phyloP scores from a whole-genome alignment of 2,329 filamentous ascomycete genomes.

The Hypoxylon sp. region DNA sequence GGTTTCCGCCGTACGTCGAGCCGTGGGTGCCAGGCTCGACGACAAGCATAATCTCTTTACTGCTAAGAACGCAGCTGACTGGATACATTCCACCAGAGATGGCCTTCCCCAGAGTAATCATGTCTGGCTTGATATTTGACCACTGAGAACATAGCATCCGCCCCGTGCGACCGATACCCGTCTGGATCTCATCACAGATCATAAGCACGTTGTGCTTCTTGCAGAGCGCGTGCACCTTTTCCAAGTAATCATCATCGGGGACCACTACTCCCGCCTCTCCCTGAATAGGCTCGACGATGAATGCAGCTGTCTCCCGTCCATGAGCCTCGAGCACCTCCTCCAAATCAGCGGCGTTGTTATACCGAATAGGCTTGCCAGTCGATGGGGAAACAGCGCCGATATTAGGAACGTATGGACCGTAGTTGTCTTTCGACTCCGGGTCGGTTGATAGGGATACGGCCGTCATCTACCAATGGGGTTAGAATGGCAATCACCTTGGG shows the following conservation, averaged over 20 bases:
- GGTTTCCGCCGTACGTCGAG: conserved; percentile 98
- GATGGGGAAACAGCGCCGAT: conserved; percentile 82
- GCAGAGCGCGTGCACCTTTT: conserved; percentile 83
- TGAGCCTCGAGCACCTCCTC: conserved; percentile 82
- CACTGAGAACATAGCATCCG: conserved; percentile 95
- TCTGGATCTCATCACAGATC: conserved; percentile 99
- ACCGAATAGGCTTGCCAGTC: conserved; percentile 82
- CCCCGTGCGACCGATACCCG: conserved; percentile 93
- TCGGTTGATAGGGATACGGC: conserved; percentile 96
- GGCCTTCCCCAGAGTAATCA: conserved; percentile 95
- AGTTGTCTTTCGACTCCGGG: conserved; percentile 95
- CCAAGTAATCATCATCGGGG: conserved; percentile 88
- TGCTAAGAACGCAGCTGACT: conserved; percentile 91
- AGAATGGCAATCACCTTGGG: conserved; percentile 15
- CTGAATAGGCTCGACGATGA: conserved; percentile 96
- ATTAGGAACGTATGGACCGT: conserved; percentile 93
- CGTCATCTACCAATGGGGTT: conserved; percentile 72
- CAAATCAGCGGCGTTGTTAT: conserved; percentile 86
- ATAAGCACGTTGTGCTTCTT: conserved; percentile 95
- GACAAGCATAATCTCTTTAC: conserved; percentile 93
- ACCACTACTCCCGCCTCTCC: conserved; percentile 97
- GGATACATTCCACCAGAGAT: conserved; percentile 99
- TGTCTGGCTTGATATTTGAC: conserved; percentile 93
- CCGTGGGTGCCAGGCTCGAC: conserved; percentile 97
- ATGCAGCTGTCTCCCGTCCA: conserved; percentile 87